Conservation (phyloP, 2,329 filamentous ascomycete genomes). For the Lasiodiplodia citricola region DNA sequence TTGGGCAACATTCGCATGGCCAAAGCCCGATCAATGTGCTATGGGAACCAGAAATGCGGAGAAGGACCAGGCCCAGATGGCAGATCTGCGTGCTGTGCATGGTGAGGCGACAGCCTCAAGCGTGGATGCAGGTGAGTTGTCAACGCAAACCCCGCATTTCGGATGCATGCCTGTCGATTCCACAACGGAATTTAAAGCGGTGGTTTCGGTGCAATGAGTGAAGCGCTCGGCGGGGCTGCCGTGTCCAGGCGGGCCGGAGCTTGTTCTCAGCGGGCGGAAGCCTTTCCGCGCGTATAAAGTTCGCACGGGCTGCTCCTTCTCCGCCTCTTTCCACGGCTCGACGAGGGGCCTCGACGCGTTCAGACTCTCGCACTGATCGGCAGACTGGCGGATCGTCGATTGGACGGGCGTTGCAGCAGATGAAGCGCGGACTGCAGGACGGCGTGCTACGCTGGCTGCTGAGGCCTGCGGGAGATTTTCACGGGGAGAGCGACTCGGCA, state of each 20-base stretch:
- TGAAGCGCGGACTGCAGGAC: slow-evolving; percentile 15
- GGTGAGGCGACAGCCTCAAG: background rate
- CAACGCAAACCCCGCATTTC: too few relatives aligned
- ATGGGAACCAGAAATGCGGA: background rate
- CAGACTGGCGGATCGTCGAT: background rate
- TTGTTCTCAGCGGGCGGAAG: too few relatives aligned
- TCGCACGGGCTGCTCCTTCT: background rate
- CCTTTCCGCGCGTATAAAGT: background rate
- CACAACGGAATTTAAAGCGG: too few relatives aligned
- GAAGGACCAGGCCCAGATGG: background rate
- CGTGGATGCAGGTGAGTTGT: background rate
- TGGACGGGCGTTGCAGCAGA: background rate
- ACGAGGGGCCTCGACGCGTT: too few relatives aligned
- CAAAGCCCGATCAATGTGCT: background rate
- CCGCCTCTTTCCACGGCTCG: background rate
- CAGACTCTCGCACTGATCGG: background rate
- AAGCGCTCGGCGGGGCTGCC: too few relatives aligned
- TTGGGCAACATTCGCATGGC: background rate
- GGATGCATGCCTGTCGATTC: too few relatives aligned
- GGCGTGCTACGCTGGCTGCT: background rate
- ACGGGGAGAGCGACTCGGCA: background rate
- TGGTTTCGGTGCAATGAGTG: too few relatives aligned
- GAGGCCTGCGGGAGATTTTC: slow-evolving; percentile 7
- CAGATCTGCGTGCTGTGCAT: background rate
- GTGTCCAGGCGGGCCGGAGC: too few relatives aligned